Conservation (phyloP, 441 rosid genomes). For the Hura crepitans region DNA sequence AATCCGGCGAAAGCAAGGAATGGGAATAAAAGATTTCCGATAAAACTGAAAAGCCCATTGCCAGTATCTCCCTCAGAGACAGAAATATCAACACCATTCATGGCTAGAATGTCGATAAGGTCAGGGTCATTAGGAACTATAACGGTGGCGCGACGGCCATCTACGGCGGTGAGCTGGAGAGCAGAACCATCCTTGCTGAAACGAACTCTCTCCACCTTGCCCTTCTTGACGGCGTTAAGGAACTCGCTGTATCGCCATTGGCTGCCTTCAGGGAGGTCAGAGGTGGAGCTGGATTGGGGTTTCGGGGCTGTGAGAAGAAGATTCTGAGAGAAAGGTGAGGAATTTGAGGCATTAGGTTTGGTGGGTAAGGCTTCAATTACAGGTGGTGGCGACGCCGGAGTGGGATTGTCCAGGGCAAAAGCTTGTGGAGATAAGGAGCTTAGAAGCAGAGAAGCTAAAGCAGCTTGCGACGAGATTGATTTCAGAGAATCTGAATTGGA, state of each 20-base stretch:
- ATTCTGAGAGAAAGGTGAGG: conserved; percentile 59
- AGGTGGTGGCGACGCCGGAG: conserved; percentile 42
- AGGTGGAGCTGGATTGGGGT: conserved; percentile 47
- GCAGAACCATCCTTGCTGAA: conserved; percentile 87
- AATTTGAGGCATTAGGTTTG: conserved; percentile 40
- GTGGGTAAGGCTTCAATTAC: conserved; percentile 50
- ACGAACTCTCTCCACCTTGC: conserved; percentile 84
- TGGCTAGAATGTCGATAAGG: conserved; percentile 80
- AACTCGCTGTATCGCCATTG: conserved; percentile 97
- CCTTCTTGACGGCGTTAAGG: conserved; percentile 80
- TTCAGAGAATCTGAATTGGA: conserved; percentile 24
- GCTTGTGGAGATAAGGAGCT: conserved; percentile 58
- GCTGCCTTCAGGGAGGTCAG: conserved; percentile 83
- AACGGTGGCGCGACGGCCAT: conserved; percentile 84
- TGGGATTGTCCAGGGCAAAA: conserved; percentile 45
- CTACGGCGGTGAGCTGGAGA: conserved; percentile 77
- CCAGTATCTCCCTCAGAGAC: conserved; percentile 91
- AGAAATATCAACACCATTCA: conserved; percentile 88
- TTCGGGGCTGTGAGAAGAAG: conserved; percentile 68
- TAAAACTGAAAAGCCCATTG: conserved; percentile 63
- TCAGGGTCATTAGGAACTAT: conserved; percentile 88
- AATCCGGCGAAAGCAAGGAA: conserved; percentile 72
- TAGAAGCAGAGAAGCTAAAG: conserved; percentile 52
- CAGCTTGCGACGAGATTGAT: conserved; percentile 42
- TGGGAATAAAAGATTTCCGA: conserved; percentile 77